phyloP scores from a whole-genome alignment of 345 rosid species.

The Melaleuca quinquenervia region DNA sequence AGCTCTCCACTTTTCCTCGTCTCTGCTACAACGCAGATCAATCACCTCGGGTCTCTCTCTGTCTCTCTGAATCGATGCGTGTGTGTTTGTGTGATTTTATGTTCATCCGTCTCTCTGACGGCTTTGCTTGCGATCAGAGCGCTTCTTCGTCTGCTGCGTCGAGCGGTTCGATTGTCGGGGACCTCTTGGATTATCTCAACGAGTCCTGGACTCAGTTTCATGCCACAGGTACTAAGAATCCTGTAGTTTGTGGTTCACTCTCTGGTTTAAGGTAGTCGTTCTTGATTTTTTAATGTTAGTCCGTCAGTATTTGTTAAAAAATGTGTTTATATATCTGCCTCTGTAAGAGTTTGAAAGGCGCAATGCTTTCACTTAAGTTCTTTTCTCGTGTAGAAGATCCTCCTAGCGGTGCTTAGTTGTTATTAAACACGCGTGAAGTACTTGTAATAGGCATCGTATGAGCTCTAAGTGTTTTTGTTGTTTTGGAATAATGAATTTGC shows the following conservation, averaged over 20 bases:
- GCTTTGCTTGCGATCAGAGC: not conserved
- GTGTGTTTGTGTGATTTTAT: not conserved
- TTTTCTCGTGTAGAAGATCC: not conserved
- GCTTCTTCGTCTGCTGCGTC: conserved; percentile 5
- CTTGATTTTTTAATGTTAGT: not conserved
- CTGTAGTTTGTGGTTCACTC: not conserved
- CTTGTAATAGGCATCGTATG: not conserved
- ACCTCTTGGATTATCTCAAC: conserved; percentile 48
- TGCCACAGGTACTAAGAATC: conserved; percentile 47
- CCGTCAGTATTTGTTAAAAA: not conserved
- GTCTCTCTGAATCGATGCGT: not conserved
- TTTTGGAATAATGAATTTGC: not conserved
- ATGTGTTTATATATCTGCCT: not conserved
- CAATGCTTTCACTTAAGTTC: not conserved
- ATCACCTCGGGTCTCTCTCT: conserved; percentile 4
- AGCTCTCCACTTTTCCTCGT: conserved; percentile 16
- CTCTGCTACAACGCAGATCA: conserved; percentile 16
- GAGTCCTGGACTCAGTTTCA: conserved; percentile 97
- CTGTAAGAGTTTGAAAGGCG: not conserved
- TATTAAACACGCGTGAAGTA: rapidly evolving
- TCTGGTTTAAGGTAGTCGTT: not conserved
- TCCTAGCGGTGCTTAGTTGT: not conserved
- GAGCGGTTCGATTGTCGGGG: conserved; percentile 21
- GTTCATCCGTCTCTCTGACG: not conserved
- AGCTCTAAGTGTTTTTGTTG: not conserved